phyloP scores from a whole-genome alignment of 2,329 filamentous ascomycete genomes.

The Penicillium vulpinum region DNA sequence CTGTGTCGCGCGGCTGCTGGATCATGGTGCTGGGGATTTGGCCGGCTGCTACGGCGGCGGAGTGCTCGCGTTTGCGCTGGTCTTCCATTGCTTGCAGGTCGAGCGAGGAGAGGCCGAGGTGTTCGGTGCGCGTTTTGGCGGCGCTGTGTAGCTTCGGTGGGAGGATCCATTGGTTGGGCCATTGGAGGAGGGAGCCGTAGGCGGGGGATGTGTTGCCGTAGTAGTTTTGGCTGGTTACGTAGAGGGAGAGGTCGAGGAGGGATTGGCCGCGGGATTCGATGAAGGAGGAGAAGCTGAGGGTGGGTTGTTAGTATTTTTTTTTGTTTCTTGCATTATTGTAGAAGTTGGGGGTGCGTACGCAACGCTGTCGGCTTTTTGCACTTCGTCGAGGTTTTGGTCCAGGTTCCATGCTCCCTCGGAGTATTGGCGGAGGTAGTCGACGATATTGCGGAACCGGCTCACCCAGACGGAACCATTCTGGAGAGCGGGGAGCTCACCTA shows the following conservation, averaged over 20 bases:
- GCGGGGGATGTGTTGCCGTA: slow-evolving; percentile 72
- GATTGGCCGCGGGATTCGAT: slow-evolving; percentile 72
- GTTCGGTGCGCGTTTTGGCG: slow-evolving; percentile 68
- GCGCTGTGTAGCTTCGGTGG: slow-evolving; percentile 70
- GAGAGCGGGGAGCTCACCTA: slow-evolving; percentile 60
- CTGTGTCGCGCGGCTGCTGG: slow-evolving; percentile 57
- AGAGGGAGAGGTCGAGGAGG: slow-evolving; percentile 82
- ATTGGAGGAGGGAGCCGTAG: slow-evolving; percentile 76
- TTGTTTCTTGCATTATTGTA: background rate
- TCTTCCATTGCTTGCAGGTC: slow-evolving; percentile 58
- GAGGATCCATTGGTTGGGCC: slow-evolving; percentile 84
- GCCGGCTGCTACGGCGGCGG: slow-evolving; percentile 39
- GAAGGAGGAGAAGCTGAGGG: slow-evolving; percentile 59
- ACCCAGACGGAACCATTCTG: slow-evolving; percentile 56
- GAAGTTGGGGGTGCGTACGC: slow-evolving; percentile 41
- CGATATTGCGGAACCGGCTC: slow-evolving; percentile 55
- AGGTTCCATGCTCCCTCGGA: slow-evolving; percentile 53
- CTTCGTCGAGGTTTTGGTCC: slow-evolving; percentile 44
- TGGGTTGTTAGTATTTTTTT: slow-evolving; percentile 2
- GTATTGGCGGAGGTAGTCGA: slow-evolving; percentile 51
- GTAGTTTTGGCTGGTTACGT: slow-evolving; percentile 89
- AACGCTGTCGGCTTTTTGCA: slow-evolving; percentile 50
- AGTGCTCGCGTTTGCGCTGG: slow-evolving; percentile 40
- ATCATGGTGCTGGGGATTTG: slow-evolving; percentile 53
- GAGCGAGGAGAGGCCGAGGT: slow-evolving; percentile 67